Conservation (phyloP, 768 basidiomycete genomes). For the Ramaria rubella region DNA sequence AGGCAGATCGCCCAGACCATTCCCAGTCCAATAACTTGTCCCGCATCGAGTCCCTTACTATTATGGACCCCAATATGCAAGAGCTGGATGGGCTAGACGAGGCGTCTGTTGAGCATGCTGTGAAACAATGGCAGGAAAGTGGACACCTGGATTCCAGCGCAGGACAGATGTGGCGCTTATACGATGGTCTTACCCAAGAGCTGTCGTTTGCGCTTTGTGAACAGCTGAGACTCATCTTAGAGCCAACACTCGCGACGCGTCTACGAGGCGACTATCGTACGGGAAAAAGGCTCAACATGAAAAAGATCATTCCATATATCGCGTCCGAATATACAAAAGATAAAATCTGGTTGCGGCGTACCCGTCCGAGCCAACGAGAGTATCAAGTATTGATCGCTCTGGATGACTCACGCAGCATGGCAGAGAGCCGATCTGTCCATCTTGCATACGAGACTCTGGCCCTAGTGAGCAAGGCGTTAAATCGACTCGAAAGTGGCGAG, state of each 20-base stretch:
- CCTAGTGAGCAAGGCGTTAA: slow-evolving; percentile 84
- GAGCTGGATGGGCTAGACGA: slow-evolving; percentile 18
- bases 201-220: slow-evolving; percentile 91
- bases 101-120: slow-evolving; percentile 40
- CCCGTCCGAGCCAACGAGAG: slow-evolving; percentile 87
- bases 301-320: slow-evolving; percentile 96
- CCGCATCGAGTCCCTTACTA: background rate
- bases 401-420: slow-evolving; percentile 97
- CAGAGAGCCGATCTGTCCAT: slow-evolving; percentile 85
- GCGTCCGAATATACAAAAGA: slow-evolving; percentile 99
- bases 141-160: slow-evolving; percentile 52
- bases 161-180: slow-evolving; percentile 84
- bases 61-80: slow-evolving; percentile 21
- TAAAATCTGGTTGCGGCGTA: slow-evolving; percentile 96
- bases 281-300: slow-evolving; percentile 97
- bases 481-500: slow-evolving; percentile 92
- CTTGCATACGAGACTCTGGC: slow-evolving; percentile 92
- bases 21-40: background rate
- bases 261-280: slow-evolving; percentile 96
- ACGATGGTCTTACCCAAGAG: slow-evolving; percentile 85
- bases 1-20: background rate
- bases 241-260: slow-evolving; percentile 89
- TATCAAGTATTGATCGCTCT: slow-evolving; percentile 93
- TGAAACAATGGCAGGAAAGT: slow-evolving; percentile 54
- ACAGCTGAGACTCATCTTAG: slow-evolving; percentile 92